Evolutionary conservation across 768 basidiomycete species (phyloP), one percentile per base, ranked within the genome.

Genomic region (Boletus barrowsii): DNA sequence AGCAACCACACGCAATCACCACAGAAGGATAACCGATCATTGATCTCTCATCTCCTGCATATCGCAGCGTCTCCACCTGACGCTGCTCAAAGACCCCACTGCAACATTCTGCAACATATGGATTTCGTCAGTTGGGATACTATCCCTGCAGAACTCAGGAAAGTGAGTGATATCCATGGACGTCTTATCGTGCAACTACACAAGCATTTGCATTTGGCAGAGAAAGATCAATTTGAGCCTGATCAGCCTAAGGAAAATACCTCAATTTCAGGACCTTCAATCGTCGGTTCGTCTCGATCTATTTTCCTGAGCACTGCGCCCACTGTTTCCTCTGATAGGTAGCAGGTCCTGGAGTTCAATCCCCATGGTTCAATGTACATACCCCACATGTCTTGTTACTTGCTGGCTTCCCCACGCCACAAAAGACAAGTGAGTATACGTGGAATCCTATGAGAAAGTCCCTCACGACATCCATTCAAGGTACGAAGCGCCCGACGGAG

Each of bases 51-150:
- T 59, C 72, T 90, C 14, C 66, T 89, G 36, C 87, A 89, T 59
- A 67, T 90, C 42, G 81, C 86, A 2, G 78, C 81, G 11, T 73
- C 76, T 4, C 72, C 75, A 18, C 84, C 86, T 0, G 85, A 90
- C 61, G 61, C 67, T 8, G 72, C 83, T 5, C 70, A 74, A 57
- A 72, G 76, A 44, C 88, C 88, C 4, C 62, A 69, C 22, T 84
- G 76, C 64, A 90, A 90, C 64, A 71, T 67, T 7, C 62, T 68
- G 5, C 69, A 76, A 3, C 60, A 67, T 14, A 64, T 84, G 18
- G 85, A 87, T 62, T 64, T 65, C 15, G 69, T 81, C 11, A 76
- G 75, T 6, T 89, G 87, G 87, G 80, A 83, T 14, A 73, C 76
- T 4, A 66, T 90, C 4, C 82, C 87, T 1, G 32, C 51, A 4